These are phyloP conservation scores for Pyricularia grisea DNA, from an alignment of 2,329 filamentous ascomycete genomes.

Conservation along the genomic window DNA sequence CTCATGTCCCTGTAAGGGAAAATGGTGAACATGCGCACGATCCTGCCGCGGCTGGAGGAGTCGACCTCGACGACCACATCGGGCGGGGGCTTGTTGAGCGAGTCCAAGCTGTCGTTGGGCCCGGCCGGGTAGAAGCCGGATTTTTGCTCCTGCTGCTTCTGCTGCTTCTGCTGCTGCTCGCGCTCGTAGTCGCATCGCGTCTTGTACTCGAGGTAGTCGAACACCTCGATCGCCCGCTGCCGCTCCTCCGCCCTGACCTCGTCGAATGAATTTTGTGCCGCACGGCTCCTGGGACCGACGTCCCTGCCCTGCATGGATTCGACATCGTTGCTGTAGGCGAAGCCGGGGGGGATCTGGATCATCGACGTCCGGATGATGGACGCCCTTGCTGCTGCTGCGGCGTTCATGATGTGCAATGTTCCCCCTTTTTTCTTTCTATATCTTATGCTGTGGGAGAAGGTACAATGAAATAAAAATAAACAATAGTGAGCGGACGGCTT, in stretches of 20 bases:
- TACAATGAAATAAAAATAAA: neutral
- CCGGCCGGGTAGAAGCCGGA: neutral
- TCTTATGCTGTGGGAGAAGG: neutral
- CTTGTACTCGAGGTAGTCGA: slow-evolving; percentile 5
- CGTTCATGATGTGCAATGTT: slow-evolving; percentile 1
- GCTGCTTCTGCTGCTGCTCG: neutral
- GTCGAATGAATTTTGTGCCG: neutral
- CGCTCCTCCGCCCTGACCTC: neutral
- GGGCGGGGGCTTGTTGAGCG: slow-evolving; percentile 3
- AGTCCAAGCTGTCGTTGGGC: neutral
- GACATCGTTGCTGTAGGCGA: slow-evolving; percentile 1
- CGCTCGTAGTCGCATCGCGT: neutral
- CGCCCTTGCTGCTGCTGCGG: slow-evolving; percentile 1
- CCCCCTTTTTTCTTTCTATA: neutral
- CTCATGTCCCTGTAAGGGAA: slow-evolving; percentile 10
- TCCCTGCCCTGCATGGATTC: neutral
- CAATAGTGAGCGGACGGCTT: neutral
- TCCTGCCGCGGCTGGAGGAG: neutral
- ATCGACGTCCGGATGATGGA: slow-evolving; percentile 3
- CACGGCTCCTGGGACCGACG: neutral
- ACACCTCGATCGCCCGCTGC: neutral
- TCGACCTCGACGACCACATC: neutral
- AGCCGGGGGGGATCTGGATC: neutral
- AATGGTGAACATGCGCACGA: slow-evolving; percentile 10
- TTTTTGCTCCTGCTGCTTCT: too few relatives aligned